Conservation (phyloP, 441 rosid species). For the Breynia disticha region DNA sequence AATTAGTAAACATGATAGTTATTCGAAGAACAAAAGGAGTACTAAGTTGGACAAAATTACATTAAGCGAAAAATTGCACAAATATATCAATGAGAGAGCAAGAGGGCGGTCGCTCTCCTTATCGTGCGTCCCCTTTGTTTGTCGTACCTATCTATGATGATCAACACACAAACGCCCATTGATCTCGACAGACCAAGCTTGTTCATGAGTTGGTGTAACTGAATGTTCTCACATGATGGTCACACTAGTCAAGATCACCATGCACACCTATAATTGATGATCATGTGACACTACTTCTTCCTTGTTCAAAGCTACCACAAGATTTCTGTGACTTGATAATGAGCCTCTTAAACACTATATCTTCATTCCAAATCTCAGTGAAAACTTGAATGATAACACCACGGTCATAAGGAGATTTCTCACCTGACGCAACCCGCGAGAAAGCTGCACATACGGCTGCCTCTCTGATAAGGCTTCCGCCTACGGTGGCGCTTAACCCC, state of each 20-base stretch:
- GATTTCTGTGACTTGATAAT: not conserved
- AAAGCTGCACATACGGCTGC: slow-evolving; percentile 96
- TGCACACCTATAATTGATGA: not conserved
- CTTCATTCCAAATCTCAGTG: slow-evolving; percentile 40
- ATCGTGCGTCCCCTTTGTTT: too few species aligned
- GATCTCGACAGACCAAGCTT: not conserved
- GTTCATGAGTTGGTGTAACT: not conserved
- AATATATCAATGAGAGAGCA: too few species aligned
- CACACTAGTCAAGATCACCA: slow-evolving; percentile 8
- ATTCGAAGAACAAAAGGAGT: too few species aligned
- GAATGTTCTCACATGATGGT: slow-evolving; percentile 14
- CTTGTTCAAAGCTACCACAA: slow-evolving; percentile 3
- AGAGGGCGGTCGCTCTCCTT: too few species aligned
- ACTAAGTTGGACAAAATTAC: too few species aligned
- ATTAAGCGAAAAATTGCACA: too few species aligned
- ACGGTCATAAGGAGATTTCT: slow-evolving; percentile 46
- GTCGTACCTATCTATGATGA: too few species aligned
- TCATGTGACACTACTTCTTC: slow-evolving; percentile 1
- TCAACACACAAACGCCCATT: not conserved
- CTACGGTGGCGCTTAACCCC: slow-evolving; percentile 82
- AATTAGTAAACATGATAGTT: too few species aligned
- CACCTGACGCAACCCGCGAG: slow-evolving; percentile 58
- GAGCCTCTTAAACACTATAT: slow-evolving; percentile 5
- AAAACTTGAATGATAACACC: slow-evolving; percentile 45
- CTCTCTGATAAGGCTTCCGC: slow-evolving; percentile 87